Conservation (phyloP, 768 basidiomycete genomes). For the Naematelia aurantialba region DNA sequence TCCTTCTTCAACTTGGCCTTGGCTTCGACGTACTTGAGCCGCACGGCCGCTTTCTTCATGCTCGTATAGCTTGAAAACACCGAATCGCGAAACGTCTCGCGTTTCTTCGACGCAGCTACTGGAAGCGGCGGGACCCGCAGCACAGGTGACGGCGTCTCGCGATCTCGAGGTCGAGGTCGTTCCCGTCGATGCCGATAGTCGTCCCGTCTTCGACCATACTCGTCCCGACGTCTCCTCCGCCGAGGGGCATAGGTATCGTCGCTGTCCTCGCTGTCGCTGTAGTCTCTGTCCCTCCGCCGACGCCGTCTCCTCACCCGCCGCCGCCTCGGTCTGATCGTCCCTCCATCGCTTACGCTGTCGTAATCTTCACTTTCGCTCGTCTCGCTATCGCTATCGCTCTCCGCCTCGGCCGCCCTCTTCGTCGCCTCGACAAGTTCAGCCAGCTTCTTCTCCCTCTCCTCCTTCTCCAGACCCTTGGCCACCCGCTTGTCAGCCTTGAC, state of each 20-base stretch:
- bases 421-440: slow-evolving; percentile 2
- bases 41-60: slow-evolving; percentile 42
- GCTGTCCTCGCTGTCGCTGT: slow-evolving; percentile 11
- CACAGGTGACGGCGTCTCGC: neutral
- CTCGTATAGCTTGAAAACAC: slow-evolving; percentile 26
- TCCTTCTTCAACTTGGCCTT: slow-evolving; percentile 34
- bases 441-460: neutral
- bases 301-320: slow-evolving; percentile 14
- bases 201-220: slow-evolving; percentile 1
- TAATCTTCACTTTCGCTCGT: slow-evolving; percentile 25
- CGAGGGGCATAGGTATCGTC: slow-evolving; percentile 9
- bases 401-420: slow-evolving; percentile 42
- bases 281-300: slow-evolving; percentile 8
- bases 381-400: slow-evolving; percentile 54
- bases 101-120: neutral
- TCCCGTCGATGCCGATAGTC: slow-evolving; percentile 1
- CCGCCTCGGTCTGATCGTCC: slow-evolving; percentile 26
- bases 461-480: slow-evolving; percentile 16
- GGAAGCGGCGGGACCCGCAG: too few species aligned
- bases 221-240: neutral
- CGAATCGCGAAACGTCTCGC: slow-evolving; percentile 1
- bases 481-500: slow-evolving; percentile 13
- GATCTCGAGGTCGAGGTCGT: neutral
- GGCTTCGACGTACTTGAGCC: slow-evolving; percentile 33
- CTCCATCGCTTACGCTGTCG: slow-evolving; percentile 34